These are phyloP conservation scores for Pseudocercospora macadamiae DNA, from an alignment of 2,329 filamentous ascomycete species.

Conservation along the genomic window DNA sequence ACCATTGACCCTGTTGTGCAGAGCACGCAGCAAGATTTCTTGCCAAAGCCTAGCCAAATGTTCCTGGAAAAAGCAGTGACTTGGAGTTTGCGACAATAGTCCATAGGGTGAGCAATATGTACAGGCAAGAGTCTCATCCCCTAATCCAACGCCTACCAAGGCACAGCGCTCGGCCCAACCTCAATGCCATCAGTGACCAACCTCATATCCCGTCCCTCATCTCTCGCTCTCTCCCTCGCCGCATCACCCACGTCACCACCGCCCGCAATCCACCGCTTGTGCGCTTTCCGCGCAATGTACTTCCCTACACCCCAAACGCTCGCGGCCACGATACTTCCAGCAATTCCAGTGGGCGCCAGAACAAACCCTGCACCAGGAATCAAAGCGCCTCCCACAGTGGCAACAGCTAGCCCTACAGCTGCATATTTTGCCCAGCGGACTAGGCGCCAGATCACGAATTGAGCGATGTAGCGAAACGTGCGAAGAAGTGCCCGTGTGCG, in stretches of 20 bases:
- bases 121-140: no score
- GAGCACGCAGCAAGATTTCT: no score
- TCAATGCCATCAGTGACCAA: neutral
- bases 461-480: constrained; percentile 41
- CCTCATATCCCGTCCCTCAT: neutral
- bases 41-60: no score
- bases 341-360: constrained; percentile 46
- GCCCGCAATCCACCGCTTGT: neutral
- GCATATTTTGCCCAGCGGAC: constrained; percentile 50
- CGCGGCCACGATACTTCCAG: neutral
- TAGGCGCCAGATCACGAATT: constrained; percentile 48
- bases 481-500: constrained; percentile 46
- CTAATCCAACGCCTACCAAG: no score
- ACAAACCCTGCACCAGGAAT: constrained; percentile 46
- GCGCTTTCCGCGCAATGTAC: constrained; percentile 1
- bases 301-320: constrained; percentile 2
- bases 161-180: neutral
- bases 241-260: neutral
- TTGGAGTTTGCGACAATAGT: no score
- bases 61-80: no score
- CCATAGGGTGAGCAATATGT: no score
- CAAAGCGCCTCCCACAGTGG: constrained; percentile 43
- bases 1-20: no score
- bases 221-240: constrained; percentile 1
- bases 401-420: constrained; percentile 44